These are phyloP conservation scores for Begonia loranthoides DNA, from an alignment of 306 rosid species.

Conservation along the genomic window DNA sequence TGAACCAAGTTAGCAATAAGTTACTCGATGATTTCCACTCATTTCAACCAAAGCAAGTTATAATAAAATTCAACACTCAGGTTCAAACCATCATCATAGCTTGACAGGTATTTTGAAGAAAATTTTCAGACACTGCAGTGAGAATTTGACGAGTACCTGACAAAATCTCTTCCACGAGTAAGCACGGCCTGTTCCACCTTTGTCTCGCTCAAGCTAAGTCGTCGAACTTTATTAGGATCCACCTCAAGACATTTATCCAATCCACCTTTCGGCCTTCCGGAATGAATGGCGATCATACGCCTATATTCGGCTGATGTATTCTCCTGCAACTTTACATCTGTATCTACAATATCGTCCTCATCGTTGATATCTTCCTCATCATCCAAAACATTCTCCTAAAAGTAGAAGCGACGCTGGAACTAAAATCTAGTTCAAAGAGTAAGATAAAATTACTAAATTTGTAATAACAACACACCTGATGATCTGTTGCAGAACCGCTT, in stretches of 20 bases:
- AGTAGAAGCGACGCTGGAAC: conserved; percentile 5
- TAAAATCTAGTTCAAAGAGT: background rate
- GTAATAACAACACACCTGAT: conserved; percentile 39
- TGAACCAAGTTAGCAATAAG: conserved; percentile 17
- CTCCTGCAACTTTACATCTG: conserved; percentile 29
- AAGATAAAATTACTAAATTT: background rate
- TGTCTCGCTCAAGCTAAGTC: conserved; percentile 94
- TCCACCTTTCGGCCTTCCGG: conserved; percentile 98
- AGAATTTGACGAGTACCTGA: conserved; percentile 56
- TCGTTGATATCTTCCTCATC: conserved; percentile 31
- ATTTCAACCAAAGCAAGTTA: background rate
- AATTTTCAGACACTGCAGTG: no score
- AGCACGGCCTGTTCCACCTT: conserved; percentile 63
- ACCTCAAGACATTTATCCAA: conserved; percentile 53
- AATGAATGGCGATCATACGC: conserved; percentile 81
- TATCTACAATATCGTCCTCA: conserved; percentile 37
- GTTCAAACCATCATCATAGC: background rate
- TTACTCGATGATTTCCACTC: background rate
- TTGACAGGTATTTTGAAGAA: background rate
- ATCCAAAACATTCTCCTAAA: conserved; percentile 30
- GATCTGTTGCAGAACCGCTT: conserved; percentile 22
- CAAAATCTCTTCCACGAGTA: conserved; percentile 57
- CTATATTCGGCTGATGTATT: conserved; percentile 61
- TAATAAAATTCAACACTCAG: no score
- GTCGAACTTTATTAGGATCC: conserved; percentile 78